Conservation (phyloP, 352 stramenopile genomes). For the Thraustochytrium striatum region DNA sequence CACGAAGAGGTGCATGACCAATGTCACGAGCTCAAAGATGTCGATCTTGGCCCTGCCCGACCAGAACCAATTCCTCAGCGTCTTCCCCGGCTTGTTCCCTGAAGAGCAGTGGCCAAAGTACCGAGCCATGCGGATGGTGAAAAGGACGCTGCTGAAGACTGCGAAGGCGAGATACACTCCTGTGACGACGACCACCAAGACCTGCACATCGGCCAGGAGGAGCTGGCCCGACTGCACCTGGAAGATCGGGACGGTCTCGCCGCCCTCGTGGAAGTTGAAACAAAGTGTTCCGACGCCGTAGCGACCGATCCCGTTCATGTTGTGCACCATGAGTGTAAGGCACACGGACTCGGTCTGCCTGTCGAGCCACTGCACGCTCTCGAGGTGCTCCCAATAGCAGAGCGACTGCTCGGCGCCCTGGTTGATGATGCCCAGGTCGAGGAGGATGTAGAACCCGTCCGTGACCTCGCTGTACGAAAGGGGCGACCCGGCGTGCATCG, state of each 20-base stretch:
- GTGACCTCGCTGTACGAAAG: not conserved
- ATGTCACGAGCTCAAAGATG: not conserved
- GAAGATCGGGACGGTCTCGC: not conserved
- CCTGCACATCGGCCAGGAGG: not conserved
- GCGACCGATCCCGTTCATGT: not conserved
- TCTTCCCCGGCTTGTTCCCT: not conserved
- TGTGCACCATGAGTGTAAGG: constrained; percentile 3
- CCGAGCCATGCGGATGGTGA: not conserved
- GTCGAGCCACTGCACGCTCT: constrained; percentile 17
- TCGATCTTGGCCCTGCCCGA: not conserved
- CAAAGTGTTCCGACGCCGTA: constrained; percentile 14
- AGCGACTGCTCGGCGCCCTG: not conserved
- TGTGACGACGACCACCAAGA: not conserved
- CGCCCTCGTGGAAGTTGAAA: constrained; percentile 1
- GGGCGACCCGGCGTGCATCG: too few relatives aligned
- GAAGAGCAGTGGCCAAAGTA: not conserved
- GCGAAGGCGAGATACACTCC: not conserved
- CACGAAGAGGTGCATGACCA: not conserved
- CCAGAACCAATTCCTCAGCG: not conserved
- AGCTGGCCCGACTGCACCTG: not conserved
- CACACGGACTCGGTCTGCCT: not conserved
- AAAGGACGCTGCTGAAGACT: not conserved
- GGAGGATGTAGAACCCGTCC: not conserved
- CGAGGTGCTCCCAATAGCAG: not conserved
- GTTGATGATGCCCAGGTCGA: constrained; percentile 31